These are phyloP conservation scores for Aspergillus sparsus DNA, from an alignment of 495 filamentous ascomycete species.

Conservation along the genomic window DNA sequence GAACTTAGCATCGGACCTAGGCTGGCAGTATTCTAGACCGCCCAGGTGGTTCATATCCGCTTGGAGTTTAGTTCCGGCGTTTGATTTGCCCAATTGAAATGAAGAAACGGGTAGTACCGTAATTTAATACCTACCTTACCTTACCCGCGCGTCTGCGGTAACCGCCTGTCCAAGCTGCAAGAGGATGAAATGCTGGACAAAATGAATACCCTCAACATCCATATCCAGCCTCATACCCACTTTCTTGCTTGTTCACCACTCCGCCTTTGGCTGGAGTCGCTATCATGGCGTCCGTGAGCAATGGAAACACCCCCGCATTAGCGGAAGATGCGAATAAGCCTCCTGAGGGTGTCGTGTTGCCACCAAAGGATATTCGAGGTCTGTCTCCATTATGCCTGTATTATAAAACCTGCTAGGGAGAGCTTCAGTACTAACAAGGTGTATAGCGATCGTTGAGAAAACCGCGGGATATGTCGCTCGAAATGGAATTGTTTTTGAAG, in stretches of 20 bases:
- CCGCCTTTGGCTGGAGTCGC: slow-evolving; percentile 17
- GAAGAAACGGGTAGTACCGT: no score
- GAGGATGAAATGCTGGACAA: not conserved
- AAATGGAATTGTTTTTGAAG: slow-evolving; percentile 81
- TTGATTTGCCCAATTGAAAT: not conserved
- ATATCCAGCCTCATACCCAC: not conserved
- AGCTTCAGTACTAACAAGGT: slow-evolving; percentile 11
- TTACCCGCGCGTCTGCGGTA: not conserved
- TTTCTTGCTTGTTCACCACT: not conserved
- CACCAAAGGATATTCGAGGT: slow-evolving; percentile 79
- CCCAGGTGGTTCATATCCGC: not conserved
- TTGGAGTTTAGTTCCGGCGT: not conserved
- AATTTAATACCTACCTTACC: no score
- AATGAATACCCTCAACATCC: not conserved
- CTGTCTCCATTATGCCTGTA: slow-evolving; percentile 22
- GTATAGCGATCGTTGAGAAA: slow-evolving; percentile 77
- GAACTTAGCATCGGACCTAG: no score
- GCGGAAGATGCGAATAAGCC: slow-evolving; percentile 66
- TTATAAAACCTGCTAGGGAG: not conserved
- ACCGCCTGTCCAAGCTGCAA: slow-evolving; percentile 1
- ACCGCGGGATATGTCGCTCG: slow-evolving; percentile 90
- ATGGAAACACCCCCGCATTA: slow-evolving; percentile 52
- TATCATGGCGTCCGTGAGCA: slow-evolving; percentile 59
- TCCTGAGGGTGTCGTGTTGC: slow-evolving; percentile 79
- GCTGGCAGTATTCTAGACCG: no score